These are phyloP conservation scores for Boletus reticulatus DNA, from an alignment of 768 basidiomycete species.

Conservation along the genomic window DNA sequence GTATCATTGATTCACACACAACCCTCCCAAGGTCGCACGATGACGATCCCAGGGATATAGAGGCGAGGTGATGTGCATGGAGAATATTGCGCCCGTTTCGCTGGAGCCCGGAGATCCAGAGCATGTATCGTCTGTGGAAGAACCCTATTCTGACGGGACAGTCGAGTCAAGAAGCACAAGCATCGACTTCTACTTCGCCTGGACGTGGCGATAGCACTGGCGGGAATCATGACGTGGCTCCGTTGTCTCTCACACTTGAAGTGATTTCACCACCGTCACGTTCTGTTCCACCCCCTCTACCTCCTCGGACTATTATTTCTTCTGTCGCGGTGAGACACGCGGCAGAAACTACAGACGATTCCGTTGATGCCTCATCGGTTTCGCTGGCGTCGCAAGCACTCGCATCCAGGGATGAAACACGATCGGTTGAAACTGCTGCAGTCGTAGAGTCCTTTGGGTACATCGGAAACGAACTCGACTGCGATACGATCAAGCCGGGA, in stretches of 20 bases:
- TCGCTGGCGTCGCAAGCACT: constrained; percentile 55
- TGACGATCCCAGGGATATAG: constrained; percentile 89
- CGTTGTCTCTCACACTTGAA: constrained; percentile 27
- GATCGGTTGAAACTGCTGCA: constrained; percentile 20
- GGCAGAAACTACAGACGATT: constrained; percentile 24
- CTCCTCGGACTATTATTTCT: constrained; percentile 38
- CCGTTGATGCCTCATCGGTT: constrained; percentile 15
- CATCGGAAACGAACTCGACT: constrained; percentile 3
- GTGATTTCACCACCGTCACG: constrained; percentile 25
- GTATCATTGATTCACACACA: constrained; percentile 69
- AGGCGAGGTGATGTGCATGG: constrained; percentile 85
- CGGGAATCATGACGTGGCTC: constrained; percentile 29
- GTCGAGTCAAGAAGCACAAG: constrained; percentile 13
- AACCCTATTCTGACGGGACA: constrained; percentile 40
- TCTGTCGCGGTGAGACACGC: constrained; percentile 32
- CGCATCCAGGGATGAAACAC: constrained; percentile 43
- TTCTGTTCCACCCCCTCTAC: constrained; percentile 36
- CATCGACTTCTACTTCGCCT: constrained; percentile 6
- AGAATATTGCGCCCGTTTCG: constrained; percentile 57
- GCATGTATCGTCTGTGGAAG: constrained; percentile 76
- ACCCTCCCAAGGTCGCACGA: constrained; percentile 68
- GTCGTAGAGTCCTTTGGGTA: constrained; percentile 6
- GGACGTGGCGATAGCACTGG: constrained; percentile 16
- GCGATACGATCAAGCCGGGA: constrained; percentile 16
- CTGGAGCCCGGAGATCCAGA: constrained; percentile 49